phyloP scores from a whole-genome alignment of 2,329 filamentous ascomycete species.

The Fonsecaea nubica region DNA sequence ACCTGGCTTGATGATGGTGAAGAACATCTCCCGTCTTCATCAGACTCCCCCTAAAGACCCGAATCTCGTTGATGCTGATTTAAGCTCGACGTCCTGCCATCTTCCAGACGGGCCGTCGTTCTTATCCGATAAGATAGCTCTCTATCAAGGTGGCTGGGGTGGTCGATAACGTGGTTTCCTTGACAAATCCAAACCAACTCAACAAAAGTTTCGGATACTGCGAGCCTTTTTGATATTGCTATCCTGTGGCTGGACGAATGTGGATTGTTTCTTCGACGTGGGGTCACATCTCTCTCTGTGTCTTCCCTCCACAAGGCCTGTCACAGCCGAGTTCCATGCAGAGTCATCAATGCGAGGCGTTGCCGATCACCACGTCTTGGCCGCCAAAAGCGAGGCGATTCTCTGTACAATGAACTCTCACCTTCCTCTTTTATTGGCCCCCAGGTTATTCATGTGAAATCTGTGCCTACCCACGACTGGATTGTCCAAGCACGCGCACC shows the following conservation, averaged over 20 bases:
- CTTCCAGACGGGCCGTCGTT: slow-evolving; percentile 14
- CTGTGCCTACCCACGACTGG: not conserved
- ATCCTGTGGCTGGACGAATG: slow-evolving; percentile 12
- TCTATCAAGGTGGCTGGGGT: slow-evolving; percentile 10
- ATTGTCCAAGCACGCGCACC: not conserved
- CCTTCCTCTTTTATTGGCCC: slow-evolving; percentile 2
- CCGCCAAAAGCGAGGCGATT: not conserved
- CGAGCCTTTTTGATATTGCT: slow-evolving; percentile 5
- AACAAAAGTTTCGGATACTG: slow-evolving; percentile 6
- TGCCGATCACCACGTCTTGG: slow-evolving; percentile 3
- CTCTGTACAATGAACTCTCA: not conserved
- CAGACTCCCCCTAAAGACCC: not conserved
- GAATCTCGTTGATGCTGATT: slow-evolving; percentile 14
- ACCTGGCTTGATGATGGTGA: not conserved
- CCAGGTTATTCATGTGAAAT: not conserved
- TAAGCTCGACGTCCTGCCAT: slow-evolving; percentile 16
- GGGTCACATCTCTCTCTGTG: not conserved
- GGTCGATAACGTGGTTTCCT: slow-evolving; percentile 22
- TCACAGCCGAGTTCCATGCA: slow-evolving; percentile 9
- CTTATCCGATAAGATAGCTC: slow-evolving; percentile 20
- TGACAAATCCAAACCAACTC: slow-evolving; percentile 17
- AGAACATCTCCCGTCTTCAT: not conserved
- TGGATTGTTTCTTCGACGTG: slow-evolving; percentile 12
- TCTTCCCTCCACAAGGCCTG: not conserved
- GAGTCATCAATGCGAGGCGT: slow-evolving; percentile 7